A percentile compares a stretch with the other conserved stretches of the same genome.
Conservation (phyloP, 305 asterid species). For the Fraxinus baroniana region DNA sequence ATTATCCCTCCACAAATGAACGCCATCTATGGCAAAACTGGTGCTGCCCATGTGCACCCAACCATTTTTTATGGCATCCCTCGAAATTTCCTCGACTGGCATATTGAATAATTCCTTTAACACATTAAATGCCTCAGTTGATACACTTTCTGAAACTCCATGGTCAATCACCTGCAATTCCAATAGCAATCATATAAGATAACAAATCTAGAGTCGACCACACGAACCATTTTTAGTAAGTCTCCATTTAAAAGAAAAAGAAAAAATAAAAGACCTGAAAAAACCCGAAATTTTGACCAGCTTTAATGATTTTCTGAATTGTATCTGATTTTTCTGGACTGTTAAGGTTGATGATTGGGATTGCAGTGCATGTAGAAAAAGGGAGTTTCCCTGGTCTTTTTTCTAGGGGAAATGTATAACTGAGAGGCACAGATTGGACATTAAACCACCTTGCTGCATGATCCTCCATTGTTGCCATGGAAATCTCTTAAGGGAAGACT, state of each 20-base stretch:
- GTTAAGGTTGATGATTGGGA: slow-evolving; percentile 44
- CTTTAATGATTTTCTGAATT: slow-evolving; percentile 34
- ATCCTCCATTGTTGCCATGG: slow-evolving; percentile 20
- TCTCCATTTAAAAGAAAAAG: not conserved
- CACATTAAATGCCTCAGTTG: slow-evolving; percentile 24
- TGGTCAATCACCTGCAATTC: slow-evolving; percentile 45
- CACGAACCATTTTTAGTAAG: not conserved
- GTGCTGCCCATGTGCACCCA: slow-evolving; percentile 47
- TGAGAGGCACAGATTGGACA: slow-evolving; percentile 48
- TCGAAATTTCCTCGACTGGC: slow-evolving; percentile 36
- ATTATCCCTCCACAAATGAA: slow-evolving; percentile 62
- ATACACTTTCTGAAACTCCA: slow-evolving; percentile 41
- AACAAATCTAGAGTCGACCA: not conserved
- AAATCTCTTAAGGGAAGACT: not conserved
- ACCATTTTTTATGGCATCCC: slow-evolving; percentile 34
- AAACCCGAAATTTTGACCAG: slow-evolving; percentile 47
- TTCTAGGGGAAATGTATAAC: slow-evolving; percentile 35
- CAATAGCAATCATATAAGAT: not conserved
- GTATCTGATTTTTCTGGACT: slow-evolving; percentile 12
- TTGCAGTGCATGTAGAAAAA: slow-evolving; percentile 33
- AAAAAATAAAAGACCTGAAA: slow-evolving; percentile 46
- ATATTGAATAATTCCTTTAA: slow-evolving; percentile 35
- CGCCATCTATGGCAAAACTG: slow-evolving; percentile 30
- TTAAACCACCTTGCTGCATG: slow-evolving; percentile 42
- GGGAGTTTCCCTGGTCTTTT: slow-evolving; percentile 44